Evolutionary conservation across 371 early-diverging fungal species (phyloP), one percentile per base, ranked within the genome.

Genomic region (Mucor piriformis): DNA sequence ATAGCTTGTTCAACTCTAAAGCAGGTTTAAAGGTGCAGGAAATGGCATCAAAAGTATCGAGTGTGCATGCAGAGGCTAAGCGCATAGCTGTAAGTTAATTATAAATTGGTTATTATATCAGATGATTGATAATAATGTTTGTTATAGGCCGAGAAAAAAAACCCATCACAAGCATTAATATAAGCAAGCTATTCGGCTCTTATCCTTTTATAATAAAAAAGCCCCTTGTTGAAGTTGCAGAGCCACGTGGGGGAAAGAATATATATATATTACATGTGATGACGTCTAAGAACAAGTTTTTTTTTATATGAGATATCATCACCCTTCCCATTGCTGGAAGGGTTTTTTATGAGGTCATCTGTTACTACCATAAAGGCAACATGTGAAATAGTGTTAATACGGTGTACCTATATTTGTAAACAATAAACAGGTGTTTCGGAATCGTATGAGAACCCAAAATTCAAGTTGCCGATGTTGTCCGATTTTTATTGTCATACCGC

Each of bases 51-150:
- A 76, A 75, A 57, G 77, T 81, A 16, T 63, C 74, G 18, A 75
- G 72, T 33, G 68, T 84, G 25, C 81, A 82, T 70, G 50, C 59
- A 57, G 84, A 84, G 58, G 84, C 86, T 16, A 69, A 71, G 21
- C 67, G 74, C 11, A 70, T 86, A 56, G 78, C 79, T 24, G 79
- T 64, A 71, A 34, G 34, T 46, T 24, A 46, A 46, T 48, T 18
- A 48, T 3, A 7, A 49, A 16, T 24, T 47, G 8, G 3, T 47
- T 13, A 10, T 42, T 42, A 44, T 25, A 27, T 49, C 49, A 49
- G 7, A 29, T 46, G 46, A 46, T 46, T 24, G 8, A 13, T 24
- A 16, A 20, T 7, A 16, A 43, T 12, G 21, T 20, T 24, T 24
- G 24, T 46, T 23, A 24, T 46, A 46, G 46, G 46, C 46, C 46